These are phyloP conservation scores for Alternaria ethzedia DNA, from an alignment of 2,329 filamentous ascomycete genomes.

Conservation along the genomic window DNA sequence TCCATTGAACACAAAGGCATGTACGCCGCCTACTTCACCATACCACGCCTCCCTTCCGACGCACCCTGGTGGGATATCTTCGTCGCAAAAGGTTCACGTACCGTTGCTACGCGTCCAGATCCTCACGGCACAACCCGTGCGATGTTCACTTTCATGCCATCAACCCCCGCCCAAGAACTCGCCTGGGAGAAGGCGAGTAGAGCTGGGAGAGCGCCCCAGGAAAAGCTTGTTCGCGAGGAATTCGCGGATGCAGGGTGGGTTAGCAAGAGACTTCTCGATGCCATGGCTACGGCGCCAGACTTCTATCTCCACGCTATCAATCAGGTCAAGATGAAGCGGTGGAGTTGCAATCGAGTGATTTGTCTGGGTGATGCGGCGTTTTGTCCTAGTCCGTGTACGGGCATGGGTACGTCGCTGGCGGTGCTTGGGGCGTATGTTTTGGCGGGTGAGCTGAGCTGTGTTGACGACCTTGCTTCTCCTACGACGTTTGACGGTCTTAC, in stretches of 20 bases:
- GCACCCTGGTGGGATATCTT: background rate
- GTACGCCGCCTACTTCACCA: background rate
- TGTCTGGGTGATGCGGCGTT: constrained; percentile 63
- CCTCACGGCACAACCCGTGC: background rate
- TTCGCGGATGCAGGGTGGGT: background rate
- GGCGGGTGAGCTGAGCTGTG: constrained; percentile 37
- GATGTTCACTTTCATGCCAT: background rate
- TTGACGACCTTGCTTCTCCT: background rate
- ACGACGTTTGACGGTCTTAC: background rate
- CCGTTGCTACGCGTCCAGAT: background rate
- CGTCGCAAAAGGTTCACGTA: background rate
- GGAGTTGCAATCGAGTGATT: constrained; percentile 46
- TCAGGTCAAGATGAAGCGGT: background rate
- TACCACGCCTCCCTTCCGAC: background rate
- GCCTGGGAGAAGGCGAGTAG: background rate
- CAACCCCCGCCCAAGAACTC: background rate
- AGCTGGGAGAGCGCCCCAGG: background rate
- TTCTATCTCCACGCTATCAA: background rate
- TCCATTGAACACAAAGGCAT: constrained; percentile 52
- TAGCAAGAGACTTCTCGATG: background rate
- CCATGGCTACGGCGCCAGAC: background rate
- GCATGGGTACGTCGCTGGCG: constrained; percentile 46
- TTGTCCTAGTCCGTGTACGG: constrained; percentile 57
- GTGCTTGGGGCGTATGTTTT: constrained; percentile 49
- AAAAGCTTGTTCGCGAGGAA: background rate